A percentile compares a stretch with the other conserved stretches of the same genome.
phyloP scores from a whole-genome alignment of 2,329 filamentous ascomycete genomes.

The Fusarium floridanum region DNA sequence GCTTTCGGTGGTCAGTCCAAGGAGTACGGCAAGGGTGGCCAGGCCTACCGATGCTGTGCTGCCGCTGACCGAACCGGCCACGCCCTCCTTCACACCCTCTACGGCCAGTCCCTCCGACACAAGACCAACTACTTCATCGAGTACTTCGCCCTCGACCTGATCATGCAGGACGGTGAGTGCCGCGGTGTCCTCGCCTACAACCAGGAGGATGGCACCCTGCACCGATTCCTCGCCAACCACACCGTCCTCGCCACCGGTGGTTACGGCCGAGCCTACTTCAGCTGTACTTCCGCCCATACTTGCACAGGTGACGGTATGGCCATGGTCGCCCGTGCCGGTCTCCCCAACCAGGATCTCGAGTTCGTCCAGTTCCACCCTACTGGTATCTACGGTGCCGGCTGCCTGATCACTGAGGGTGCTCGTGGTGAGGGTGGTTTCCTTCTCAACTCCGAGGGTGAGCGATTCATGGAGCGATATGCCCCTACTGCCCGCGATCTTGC shows the following conservation, averaged over 20 bases:
- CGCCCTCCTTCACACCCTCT: constrained; percentile 97
- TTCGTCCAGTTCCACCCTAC: constrained; percentile 99
- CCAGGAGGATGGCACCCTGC: constrained; percentile 97
- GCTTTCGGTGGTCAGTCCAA: constrained; percentile 98
- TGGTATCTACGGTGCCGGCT: constrained; percentile 98
- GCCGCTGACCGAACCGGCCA: constrained; percentile 97
- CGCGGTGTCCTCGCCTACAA: constrained; percentile 98
- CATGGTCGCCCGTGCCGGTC: constrained; percentile 97
- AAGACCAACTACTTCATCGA: constrained; percentile 99
- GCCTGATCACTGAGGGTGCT: constrained; percentile 97
- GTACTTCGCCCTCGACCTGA: constrained; percentile 95
- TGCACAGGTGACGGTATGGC: constrained; percentile 99
- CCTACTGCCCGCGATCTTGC: constrained; percentile 98
- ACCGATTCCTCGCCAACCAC: constrained; percentile 96
- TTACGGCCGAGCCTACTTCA: constrained; percentile 98
- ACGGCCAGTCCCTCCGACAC: constrained; percentile 95
- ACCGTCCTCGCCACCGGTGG: constrained; percentile 97
- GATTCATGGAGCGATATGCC: constrained; percentile 99
- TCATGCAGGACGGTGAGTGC: constrained; percentile 98
- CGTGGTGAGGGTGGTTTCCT: constrained; percentile 99
- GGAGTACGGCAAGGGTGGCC: constrained; percentile 94
- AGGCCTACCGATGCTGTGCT: constrained; percentile 97
- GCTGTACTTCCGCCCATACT: constrained; percentile 96
- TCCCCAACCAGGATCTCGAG: constrained; percentile 98
- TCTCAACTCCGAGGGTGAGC: constrained; percentile 96